Conservation (phyloP, 2,329 filamentous ascomycete genomes). For the Alternaria atra region DNA sequence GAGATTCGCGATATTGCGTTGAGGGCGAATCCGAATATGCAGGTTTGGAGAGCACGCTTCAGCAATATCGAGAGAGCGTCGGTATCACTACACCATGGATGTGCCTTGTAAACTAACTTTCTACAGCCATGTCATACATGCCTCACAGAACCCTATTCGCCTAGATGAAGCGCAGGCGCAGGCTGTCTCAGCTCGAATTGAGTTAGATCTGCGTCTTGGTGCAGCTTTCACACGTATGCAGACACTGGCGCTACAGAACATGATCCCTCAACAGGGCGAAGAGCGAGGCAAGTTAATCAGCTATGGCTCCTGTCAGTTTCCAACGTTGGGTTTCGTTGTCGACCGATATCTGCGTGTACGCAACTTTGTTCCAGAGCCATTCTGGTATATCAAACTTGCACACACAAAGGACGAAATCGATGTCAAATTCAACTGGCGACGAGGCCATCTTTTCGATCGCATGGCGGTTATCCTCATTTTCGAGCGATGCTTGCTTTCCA, state of each 20-base stretch:
- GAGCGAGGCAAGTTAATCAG: constrained; percentile 72
- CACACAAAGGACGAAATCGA: constrained; percentile 80
- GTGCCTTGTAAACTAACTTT: neutral
- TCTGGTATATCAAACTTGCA: constrained; percentile 90
- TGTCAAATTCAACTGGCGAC: constrained; percentile 84
- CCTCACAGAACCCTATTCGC: constrained; percentile 77
- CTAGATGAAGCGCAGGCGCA: constrained; percentile 87
- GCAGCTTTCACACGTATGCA: constrained; percentile 91
- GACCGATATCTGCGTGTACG: constrained; percentile 93
- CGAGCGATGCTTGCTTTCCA: constrained; percentile 81
- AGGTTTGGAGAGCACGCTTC: constrained; percentile 87
- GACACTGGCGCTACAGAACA: constrained; percentile 76
- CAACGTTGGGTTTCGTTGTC: constrained; percentile 94
- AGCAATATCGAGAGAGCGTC: constrained; percentile 94
- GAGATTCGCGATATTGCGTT: constrained; percentile 86
- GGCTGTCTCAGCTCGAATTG: constrained; percentile 87
- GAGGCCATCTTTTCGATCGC: constrained; percentile 86
- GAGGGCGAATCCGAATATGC: constrained; percentile 75
- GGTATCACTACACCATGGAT: constrained; percentile 44
- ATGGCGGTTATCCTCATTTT: constrained; percentile 82
- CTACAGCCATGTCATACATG: constrained; percentile 81
- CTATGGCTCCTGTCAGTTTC: constrained; percentile 97
- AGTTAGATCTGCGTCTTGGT: constrained; percentile 89
- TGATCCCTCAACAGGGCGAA: constrained; percentile 71
- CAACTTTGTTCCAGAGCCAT: constrained; percentile 90